phyloP scores from a whole-genome alignment of 441 rosid species.

The Pelargonium hybrid region DNA sequence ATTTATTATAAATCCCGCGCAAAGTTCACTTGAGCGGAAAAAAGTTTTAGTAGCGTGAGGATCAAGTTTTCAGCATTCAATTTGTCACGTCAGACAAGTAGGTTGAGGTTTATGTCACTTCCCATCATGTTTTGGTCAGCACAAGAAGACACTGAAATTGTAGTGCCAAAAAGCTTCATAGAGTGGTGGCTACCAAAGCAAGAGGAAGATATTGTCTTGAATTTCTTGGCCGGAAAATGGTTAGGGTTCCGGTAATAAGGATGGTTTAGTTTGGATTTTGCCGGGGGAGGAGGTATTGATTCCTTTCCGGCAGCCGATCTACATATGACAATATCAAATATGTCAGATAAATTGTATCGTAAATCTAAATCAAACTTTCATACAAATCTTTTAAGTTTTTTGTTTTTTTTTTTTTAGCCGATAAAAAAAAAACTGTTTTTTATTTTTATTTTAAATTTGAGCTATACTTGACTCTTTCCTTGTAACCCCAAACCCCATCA shows the following conservation, averaged over 20 bases:
- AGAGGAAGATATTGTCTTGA: neutral
- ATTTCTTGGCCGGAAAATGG: neutral
- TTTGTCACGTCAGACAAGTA: neutral
- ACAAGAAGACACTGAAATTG: neutral
- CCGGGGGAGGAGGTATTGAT: neutral
- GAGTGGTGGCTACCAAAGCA: neutral
- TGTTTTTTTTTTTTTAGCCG: too few species aligned
- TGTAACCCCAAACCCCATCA: too few species aligned
- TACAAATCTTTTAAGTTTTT: too few species aligned
- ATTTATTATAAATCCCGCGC: too few species aligned
- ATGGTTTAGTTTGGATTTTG: neutral
- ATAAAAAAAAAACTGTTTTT: too few species aligned
- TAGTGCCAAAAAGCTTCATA: neutral
- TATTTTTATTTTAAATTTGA: too few species aligned
- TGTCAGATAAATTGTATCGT: too few species aligned
- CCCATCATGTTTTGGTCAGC: neutral
- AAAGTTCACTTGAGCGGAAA: too few species aligned
- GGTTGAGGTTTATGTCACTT: neutral
- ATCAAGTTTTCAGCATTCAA: neutral
- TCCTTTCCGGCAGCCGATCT: neutral
- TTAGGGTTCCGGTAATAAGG: neutral
- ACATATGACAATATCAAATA: too few species aligned
- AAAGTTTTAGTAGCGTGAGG: neutral
- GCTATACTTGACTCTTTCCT: too few species aligned
- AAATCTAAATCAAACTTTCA: too few species aligned